phyloP scores from a whole-genome alignment of 2,329 filamentous ascomycete genomes.

The Lasiodiplodia citricola region DNA sequence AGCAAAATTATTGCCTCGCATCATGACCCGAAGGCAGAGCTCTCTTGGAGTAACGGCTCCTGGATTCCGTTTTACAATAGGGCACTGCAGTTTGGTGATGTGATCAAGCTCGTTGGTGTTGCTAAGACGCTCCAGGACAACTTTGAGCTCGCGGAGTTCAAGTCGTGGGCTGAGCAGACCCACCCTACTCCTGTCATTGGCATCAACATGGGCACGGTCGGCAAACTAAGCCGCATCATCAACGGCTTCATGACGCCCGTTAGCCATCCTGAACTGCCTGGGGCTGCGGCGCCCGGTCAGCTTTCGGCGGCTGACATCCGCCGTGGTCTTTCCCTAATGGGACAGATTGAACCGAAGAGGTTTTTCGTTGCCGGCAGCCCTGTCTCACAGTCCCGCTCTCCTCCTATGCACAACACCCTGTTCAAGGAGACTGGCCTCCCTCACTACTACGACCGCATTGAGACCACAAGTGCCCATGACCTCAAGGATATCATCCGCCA shows the following conservation, averaged over 20 bases:
- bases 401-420: conserved; percentile 85
- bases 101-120: conserved; percentile 91
- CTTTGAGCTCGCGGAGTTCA: conserved; percentile 82
- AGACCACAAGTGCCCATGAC: conserved; percentile 69
- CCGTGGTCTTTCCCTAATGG: conserved; percentile 75
- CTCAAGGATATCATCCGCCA: conserved; percentile 70
- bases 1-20: conserved; percentile 94
- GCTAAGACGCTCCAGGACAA: conserved; percentile 83
- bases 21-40: conserved; percentile 78
- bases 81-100: conserved; percentile 85
- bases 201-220: conserved; percentile 90
- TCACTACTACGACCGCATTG: conserved; percentile 76
- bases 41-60: conserved; percentile 91
- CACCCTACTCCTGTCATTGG: conserved; percentile 87
- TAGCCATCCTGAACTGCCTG: conserved; percentile 84
- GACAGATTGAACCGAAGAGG: conserved; percentile 73
- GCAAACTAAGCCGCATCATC: conserved; percentile 86
- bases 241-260: conserved; percentile 96
- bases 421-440: conserved; percentile 80
- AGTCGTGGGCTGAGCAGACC: conserved; percentile 71
- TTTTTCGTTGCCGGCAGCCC: conserved; percentile 92
- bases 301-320: conserved; percentile 90
- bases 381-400: conserved; percentile 80
- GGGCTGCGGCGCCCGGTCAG: conserved; percentile 92
- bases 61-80: conserved; percentile 92